Percentiles rank a stretch among this genome's conserved stretches.
Conservation (phyloP, 495 filamentous ascomycete genomes). For the Delitschia confertaspora region DNA sequence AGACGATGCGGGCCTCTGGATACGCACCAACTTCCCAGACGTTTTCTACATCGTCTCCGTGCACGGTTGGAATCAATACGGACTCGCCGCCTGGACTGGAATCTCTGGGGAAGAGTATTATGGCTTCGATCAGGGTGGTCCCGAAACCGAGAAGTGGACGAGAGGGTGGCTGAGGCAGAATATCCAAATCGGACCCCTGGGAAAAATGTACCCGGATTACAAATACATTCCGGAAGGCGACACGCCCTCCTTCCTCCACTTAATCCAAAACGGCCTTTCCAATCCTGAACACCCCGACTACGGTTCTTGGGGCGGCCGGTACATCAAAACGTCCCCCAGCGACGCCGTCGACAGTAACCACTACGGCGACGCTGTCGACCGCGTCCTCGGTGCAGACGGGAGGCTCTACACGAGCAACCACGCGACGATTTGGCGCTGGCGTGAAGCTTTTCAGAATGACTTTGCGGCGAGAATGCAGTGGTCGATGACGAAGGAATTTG, state of each 20-base stretch:
- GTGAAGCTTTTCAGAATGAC: constrained; percentile 42
- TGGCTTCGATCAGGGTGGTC: constrained; percentile 40
- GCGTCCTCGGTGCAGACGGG: constrained; percentile 36
- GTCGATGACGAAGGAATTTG: constrained; percentile 32
- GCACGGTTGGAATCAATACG: constrained; percentile 44
- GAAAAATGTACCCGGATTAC: constrained; percentile 37
- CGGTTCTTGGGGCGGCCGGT: constrained; percentile 44
- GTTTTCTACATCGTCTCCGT: constrained; percentile 41
- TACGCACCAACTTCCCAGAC: constrained; percentile 39
- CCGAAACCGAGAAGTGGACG: constrained; percentile 35
- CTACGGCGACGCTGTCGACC: constrained; percentile 39
- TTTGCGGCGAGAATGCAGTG: constrained; percentile 45
- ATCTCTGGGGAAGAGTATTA: constrained; percentile 42
- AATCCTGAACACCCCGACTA: constrained; percentile 39
- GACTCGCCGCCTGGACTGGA: constrained; percentile 41
- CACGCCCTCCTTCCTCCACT: constrained; percentile 41
- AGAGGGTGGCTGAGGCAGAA: constrained; percentile 41
- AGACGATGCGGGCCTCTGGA: constrained; percentile 44
- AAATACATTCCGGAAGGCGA: constrained; percentile 42
- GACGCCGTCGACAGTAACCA: constrained; percentile 23
- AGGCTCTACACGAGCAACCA: constrained; percentile 36
- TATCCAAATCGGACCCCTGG: constrained; percentile 40
- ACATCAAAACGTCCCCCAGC: constrained; percentile 29
- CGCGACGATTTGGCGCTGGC: constrained; percentile 45
- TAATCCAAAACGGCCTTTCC: constrained; percentile 43